Percentiles rank a stretch among this genome's conserved stretches.
Evolutionary conservation across 202 grass and related monocot genomes (phyloP).

Genomic region (Hordeum pubiflorum): DNA sequence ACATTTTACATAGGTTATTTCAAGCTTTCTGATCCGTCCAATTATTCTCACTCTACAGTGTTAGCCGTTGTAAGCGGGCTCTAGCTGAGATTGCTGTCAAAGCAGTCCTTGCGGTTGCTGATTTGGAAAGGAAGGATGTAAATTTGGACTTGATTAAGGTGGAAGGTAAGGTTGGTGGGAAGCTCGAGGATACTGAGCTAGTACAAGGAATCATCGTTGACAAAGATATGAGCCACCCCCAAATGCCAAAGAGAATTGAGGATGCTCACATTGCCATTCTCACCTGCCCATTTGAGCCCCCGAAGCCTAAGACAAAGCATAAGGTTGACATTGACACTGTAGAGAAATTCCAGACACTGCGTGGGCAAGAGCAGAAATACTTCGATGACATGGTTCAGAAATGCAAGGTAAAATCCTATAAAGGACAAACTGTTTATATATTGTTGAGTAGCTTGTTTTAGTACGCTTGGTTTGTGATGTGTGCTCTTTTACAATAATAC

Average conservation of each 20-base stretch:
- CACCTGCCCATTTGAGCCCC: conserved; percentile 96
- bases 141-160: conserved; percentile 97
- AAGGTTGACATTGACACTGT: conserved; percentile 98
- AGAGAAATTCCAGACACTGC: conserved; percentile 81
- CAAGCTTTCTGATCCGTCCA: neutral
- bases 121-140: conserved; percentile 98
- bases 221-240: conserved; percentile 99
- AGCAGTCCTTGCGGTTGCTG: conserved; percentile 91
- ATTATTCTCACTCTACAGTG: conserved; percentile 44
- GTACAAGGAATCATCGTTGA: conserved; percentile 86
- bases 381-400: conserved; percentile 99
- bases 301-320: conserved; percentile 99
- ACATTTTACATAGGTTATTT: neutral
- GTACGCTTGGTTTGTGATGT: neutral
- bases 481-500: neutral
- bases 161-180: conserved; percentile 94
- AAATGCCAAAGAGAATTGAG: conserved; percentile 98
- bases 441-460: neutral
- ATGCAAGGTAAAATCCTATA: conserved; percentile 71
- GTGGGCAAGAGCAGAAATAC: conserved; percentile 81
- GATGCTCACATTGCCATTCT: conserved; percentile 91
- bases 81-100: conserved; percentile 92
- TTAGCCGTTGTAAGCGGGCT: conserved; percentile 74
- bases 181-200: conserved; percentile 92
- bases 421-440: neutral